Base-by-base conservation (phyloP, 306 rosid species). In the Begonia masoniana region DNA sequence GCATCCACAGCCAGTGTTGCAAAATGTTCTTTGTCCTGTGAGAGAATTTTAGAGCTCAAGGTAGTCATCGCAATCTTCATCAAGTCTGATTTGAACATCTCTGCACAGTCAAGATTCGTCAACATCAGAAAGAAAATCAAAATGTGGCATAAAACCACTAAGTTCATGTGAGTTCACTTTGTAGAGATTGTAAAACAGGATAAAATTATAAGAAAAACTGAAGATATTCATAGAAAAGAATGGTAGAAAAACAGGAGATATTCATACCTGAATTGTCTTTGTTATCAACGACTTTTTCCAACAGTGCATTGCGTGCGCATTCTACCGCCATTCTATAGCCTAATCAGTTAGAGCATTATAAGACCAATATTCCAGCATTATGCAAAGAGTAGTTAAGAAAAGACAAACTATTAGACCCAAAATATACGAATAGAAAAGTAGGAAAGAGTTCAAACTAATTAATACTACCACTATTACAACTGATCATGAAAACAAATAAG, bases 61-160 rank as follows among this genome's bases (percentile, higher is more conserved):
- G 99, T 92, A 63, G 96, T 92, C 96, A 59, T 92, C 21, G 96
- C 99, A 61, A 92, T 86, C 77, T 82, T 86, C 96, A 92, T 73
- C 74, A 85, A 77, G 78, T 91, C 97, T 36, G 82, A 68, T 70
- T 82, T 85, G 74, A 91, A 85, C 68, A 67, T 80, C 66, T 80
- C 95, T 89, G 87, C 73, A 71, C 9, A 72, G 47, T 16, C 39
- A 31, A 1, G 39, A 31, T 31, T 31, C 39, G 9, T 31, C 58
- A 74, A 50, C 8, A 52, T n/a, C 49, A 45, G 49, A 10, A 45
- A 45, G 39, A 31, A 31, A 31, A 31, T 9, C 3, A 31, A 31
- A 31, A 31, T 31, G 7, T 31, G 7, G 9, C 39, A 31, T 31
- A 5, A 31, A 31, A 31, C 8, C 39, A 31, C 39, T 31, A 21